Base-by-base conservation (phyloP, 2,329 filamentous ascomycete species). In the Fusarium sp. region DNA sequence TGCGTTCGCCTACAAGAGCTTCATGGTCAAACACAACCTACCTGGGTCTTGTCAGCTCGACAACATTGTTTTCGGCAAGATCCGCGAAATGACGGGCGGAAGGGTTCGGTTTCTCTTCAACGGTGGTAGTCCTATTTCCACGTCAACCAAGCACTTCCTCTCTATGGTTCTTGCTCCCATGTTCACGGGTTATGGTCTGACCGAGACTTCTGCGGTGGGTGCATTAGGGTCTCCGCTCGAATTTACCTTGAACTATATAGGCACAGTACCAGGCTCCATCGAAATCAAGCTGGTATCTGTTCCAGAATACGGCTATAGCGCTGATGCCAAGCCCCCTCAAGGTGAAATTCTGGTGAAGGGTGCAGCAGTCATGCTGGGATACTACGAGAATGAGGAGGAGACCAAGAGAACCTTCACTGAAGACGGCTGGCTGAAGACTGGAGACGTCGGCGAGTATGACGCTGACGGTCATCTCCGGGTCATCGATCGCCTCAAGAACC, bases 401-500 rank as follows among this genome's bases (percentile, higher is more conserved):
- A 97, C 93, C 5, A 86, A 85, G 75, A 91, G 91, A 76, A 86
- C 91, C 3, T 87, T 95, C 64, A 94, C 92, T 0, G 79, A 88
- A 2, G 95, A 97, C 74, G 93, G 94, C 31, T 98, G 95, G 95
- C 97, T 98, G 87, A 95, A 92, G 86, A 97, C 94, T 10, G 95
- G 95, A 63, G 95, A 98, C 75, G 95, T 98, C 77, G 95, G 95
- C 73, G 93, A 97, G 78, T 95, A 95, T 74, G 91, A 95, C 79
- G 77, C 83, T 38, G 86, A 91, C 66, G 95, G 95, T 38, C 92
- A 97, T 78, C 81, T 98, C 66, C 88, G 86, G 72, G 91, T 98
- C 78, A 95, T 98, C 75, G 95, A 98, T 80, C 93, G 95, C 68
- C 94, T 97, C 88, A 98, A 98, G 90, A 98, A 98, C 81, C 85